Base-by-base conservation (phyloP, 805 yeast species). In the Blastobotrys terrestris region DNA sequence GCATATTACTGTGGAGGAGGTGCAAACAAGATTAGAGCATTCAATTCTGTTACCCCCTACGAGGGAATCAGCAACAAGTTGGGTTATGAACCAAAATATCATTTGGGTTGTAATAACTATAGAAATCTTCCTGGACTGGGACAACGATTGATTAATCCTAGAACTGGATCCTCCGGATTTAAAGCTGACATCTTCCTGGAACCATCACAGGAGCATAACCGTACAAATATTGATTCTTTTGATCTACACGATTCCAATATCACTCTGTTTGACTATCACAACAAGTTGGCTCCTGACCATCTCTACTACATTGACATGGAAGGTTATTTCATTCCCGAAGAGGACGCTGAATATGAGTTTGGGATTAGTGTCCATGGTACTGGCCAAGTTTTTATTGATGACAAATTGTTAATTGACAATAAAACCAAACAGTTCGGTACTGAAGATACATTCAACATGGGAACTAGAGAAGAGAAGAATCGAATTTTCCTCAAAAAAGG, bases 1-100 rank as follows among this genome's bases (percentile, higher is more conserved):
- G 69, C 80, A 4, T 73, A 75, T 41, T 76, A 71, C 55, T 75
- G 80, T 20, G 85, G 86, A 53, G 86, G 86, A 56, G 86, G 86
- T 5, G 80, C 84, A 18, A 84, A 85, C 39, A 69, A 80, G 8
- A 66, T 78, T 56, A 64, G 66, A 19, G 74, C 81, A 3, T 73
- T 77, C 60, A 77, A 78, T 62, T 67, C 72, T 14, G 70, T 77
- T 6, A 66, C 80, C 13, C 81, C 82, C 2, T 73, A 63, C 44
- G 76, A 77, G 15, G 81, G 77, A 15, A 74, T 80, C 51, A 51
- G 63, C 7, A 56, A 63, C 35, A 67, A 66, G 55, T 14, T 59
- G 41, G 66, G 22, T 5, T n/a, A n/a, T n/a, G 22, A 39, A 11
- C 55, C 71, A 26, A 58, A 59, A 8, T 68, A 68, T 54, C 60